phyloP scores from a whole-genome alignment of 495 filamentous ascomycete species.

The Penicillium coprophilum region DNA sequence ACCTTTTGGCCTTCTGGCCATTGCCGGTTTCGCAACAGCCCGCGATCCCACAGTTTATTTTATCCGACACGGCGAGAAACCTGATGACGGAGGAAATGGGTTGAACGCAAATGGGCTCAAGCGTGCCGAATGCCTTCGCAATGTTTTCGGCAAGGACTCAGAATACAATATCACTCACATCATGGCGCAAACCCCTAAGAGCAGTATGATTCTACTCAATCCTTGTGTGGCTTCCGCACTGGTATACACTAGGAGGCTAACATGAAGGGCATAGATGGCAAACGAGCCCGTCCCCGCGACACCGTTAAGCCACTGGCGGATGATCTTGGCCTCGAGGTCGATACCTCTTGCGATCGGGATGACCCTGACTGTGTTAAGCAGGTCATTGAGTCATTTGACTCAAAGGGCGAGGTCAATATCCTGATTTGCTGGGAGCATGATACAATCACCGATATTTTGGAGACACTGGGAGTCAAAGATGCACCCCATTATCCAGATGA shows the following conservation, averaged over 20 bases:
- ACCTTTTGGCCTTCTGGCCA: conserved; percentile 22
- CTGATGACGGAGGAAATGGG: conserved; percentile 41
- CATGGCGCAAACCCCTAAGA: conserved; percentile 51
- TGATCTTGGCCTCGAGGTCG: conserved; percentile 51
- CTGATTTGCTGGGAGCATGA: conserved; percentile 60
- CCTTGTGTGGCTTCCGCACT: not conserved
- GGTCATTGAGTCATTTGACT: conserved; percentile 43
- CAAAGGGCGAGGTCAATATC: conserved; percentile 51
- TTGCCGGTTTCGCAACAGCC: conserved; percentile 16
- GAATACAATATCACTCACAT: conserved; percentile 54
- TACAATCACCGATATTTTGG: conserved; percentile 45
- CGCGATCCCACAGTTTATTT: conserved; percentile 49
- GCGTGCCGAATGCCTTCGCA: conserved; percentile 52
- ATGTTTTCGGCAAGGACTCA: conserved; percentile 47
- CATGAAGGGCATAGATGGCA: conserved; percentile 39
- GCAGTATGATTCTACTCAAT: conserved; percentile 33
- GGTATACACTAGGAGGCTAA: not conserved
- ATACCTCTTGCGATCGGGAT: conserved; percentile 50
- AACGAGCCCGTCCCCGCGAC: conserved; percentile 47
- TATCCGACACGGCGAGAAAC: conserved; percentile 62
- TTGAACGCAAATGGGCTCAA: conserved; percentile 45
- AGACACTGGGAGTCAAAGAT: conserved; percentile 44
- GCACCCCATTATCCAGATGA: conserved; percentile 38
- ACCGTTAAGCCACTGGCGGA: conserved; percentile 52
- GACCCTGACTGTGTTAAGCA: conserved; percentile 48